Evolutionary conservation across 768 basidiomycete genomes (phyloP).

Genomic region (Strobilomyces dryophilus): DNA sequence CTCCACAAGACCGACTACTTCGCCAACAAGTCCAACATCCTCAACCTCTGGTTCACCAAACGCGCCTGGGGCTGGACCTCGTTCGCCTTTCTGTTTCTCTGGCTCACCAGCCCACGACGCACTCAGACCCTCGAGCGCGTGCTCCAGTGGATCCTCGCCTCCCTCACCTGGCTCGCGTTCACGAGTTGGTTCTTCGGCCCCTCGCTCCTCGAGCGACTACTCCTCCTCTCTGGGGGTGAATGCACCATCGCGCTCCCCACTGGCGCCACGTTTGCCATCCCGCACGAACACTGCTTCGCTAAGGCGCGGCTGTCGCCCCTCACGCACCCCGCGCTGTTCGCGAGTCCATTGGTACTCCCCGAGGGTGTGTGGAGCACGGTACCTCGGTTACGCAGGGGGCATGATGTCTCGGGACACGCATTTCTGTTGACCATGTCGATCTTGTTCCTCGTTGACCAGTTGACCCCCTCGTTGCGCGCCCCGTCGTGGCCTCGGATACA

Average conservation of each 20-base stretch:
- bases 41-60: constrained; percentile 90
- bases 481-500: constrained; percentile 42
- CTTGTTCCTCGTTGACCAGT: constrained; percentile 76
- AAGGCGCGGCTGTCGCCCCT: constrained; percentile 48
- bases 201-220: constrained; percentile 63
- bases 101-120: constrained; percentile 50
- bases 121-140: constrained; percentile 41
- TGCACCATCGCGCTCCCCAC: constrained; percentile 65
- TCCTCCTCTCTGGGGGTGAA: constrained; percentile 64
- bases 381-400: constrained; percentile 73
- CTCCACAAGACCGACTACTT: constrained; percentile 64
- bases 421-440: constrained; percentile 81
- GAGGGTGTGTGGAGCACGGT: constrained; percentile 40
- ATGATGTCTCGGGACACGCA: constrained; percentile 92
- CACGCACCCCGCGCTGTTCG: constrained; percentile 65
- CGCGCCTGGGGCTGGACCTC: constrained; percentile 90
- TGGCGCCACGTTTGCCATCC: constrained; percentile 50
- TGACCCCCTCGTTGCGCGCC: constrained; percentile 49
- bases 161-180: constrained; percentile 68
- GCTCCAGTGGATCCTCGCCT: constrained; percentile 53
- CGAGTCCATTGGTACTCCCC: constrained; percentile 35
- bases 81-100: constrained; percentile 54
- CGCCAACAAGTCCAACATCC: constrained; percentile 71
- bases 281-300: constrained; percentile 53
- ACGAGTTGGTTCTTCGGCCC: constrained; percentile 90